phyloP scores from a whole-genome alignment of 2,329 filamentous ascomycete genomes.

The Lachnum nothofagi region DNA sequence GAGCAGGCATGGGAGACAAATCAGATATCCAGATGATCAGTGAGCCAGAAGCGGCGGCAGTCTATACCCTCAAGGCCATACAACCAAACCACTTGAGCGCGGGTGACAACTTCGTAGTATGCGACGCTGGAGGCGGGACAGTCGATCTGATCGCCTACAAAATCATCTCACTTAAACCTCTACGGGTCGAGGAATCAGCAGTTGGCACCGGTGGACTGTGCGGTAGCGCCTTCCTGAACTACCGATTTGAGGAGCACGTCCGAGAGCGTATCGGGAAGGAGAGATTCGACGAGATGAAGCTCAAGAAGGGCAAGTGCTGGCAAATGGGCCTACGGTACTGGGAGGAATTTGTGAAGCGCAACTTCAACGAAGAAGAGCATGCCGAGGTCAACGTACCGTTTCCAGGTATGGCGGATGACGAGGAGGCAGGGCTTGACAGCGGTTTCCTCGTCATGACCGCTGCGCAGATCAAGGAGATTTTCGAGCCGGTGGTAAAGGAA shows the following conservation, averaged over 20 bases:
- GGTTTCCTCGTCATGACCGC: conserved; percentile 71
- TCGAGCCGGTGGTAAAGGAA: conserved; percentile 68
- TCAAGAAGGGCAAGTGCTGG: conserved; percentile 74
- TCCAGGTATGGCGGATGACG: conserved; percentile 70
- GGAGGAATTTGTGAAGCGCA: conserved; percentile 79
- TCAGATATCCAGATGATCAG: conserved; percentile 73
- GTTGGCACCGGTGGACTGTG: conserved; percentile 74
- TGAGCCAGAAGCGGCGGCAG: conserved; percentile 73
- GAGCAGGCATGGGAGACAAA: conserved; percentile 69
- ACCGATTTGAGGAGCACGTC: conserved; percentile 74
- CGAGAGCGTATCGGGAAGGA: conserved; percentile 60
- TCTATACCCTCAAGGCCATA: conserved; percentile 74
- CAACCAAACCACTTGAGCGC: conserved; percentile 68
- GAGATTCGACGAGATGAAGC: conserved; percentile 68
- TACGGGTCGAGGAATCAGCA: conserved; percentile 72
- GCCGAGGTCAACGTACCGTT: conserved; percentile 76
- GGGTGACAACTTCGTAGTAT: conserved; percentile 56
- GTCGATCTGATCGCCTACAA: conserved; percentile 79
- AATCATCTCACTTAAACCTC: conserved; percentile 66
- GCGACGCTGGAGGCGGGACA: conserved; percentile 53
- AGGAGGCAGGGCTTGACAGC: conserved; percentile 67
- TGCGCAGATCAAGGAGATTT: conserved; percentile 66
- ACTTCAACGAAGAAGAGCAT: conserved; percentile 74
- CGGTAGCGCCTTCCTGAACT: conserved; percentile 74
- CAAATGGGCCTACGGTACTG: conserved; percentile 74